These are phyloP conservation scores for Citrus sp. DNA, from an alignment of 345 rosid genomes.

Conservation along the genomic window DNA sequence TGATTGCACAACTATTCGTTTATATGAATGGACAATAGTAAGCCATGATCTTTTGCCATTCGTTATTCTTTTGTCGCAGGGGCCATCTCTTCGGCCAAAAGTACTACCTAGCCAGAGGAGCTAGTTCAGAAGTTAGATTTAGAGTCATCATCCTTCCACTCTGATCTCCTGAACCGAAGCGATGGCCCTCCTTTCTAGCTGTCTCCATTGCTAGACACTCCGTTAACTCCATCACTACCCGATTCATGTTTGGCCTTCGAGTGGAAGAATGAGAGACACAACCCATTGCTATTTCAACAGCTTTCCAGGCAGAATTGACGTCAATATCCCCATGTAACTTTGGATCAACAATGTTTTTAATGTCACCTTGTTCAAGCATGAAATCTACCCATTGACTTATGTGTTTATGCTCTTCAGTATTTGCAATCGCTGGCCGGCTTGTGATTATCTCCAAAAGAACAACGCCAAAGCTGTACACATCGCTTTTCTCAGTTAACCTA, in stretches of 20 bases:
- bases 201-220: constrained; percentile 34
- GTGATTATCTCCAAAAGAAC: constrained; percentile 43
- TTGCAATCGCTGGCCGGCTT: constrained; percentile 27
- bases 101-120: constrained; percentile 4
- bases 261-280: constrained; percentile 30
- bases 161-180: constrained; percentile 13
- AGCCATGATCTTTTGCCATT: too few relatives aligned
- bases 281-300: constrained; percentile 43
- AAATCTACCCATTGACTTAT: constrained; percentile 35
- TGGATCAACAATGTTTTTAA: constrained; percentile 35
- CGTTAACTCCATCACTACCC: constrained; percentile 29
- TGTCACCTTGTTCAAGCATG: constrained; percentile 42
- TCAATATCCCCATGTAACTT: constrained; percentile 32
- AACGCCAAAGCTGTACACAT: constrained; percentile 48
- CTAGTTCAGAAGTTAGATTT: neutral
- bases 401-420: constrained; percentile 14
- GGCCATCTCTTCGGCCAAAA: neutral
- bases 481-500: constrained; percentile 38
- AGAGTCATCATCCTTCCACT: neutral
- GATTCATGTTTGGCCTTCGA: constrained; percentile 36
- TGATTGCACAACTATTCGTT: too few relatives aligned
- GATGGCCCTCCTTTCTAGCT: constrained; percentile 13
- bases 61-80: too few relatives aligned
- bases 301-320: constrained; percentile 40
- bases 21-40: too few relatives aligned